phyloP scores from a whole-genome alignment of 2,329 filamentous ascomycete genomes.

The Hymenotorrendiella dingleyae region DNA sequence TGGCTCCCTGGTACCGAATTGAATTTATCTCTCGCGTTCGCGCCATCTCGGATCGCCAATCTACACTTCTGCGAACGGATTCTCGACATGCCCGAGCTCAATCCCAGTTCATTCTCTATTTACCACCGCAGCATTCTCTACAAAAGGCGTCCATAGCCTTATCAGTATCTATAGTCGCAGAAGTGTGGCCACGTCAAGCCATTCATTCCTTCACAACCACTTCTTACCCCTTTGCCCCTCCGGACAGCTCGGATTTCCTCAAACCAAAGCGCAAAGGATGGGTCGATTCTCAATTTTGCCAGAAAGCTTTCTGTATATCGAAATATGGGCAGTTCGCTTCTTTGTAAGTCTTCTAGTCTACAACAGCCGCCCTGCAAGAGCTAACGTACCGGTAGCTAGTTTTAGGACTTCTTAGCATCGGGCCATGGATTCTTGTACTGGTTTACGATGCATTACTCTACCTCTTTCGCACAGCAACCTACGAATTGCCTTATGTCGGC shows the following conservation, averaged over 20 bases:
- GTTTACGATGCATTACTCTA: slow-evolving; percentile 60
- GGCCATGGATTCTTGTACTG: slow-evolving; percentile 56
- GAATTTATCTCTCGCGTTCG: too few species aligned
- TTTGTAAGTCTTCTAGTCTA: slow-evolving; percentile 50
- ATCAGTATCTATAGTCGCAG: background rate
- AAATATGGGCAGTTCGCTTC: slow-evolving; percentile 55
- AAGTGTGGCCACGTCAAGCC: slow-evolving; percentile 2
- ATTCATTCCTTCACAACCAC: background rate
- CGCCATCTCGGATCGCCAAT: too few species aligned
- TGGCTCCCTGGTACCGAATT: too few species aligned
- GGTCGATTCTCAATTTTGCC: slow-evolving; percentile 61
- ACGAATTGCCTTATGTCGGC: slow-evolving; percentile 54
- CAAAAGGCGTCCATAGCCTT: slow-evolving; percentile 1
- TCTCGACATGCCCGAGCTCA: slow-evolving; percentile 3
- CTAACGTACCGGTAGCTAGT: too few species aligned
- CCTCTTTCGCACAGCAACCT: slow-evolving; percentile 48
- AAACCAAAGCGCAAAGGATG: slow-evolving; percentile 38
- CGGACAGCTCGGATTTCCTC: too few species aligned
- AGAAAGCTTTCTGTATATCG: slow-evolving; percentile 47
- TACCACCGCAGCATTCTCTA: background rate
- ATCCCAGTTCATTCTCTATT: background rate
- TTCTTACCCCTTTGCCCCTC: slow-evolving; percentile 1
- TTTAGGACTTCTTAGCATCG: slow-evolving; percentile 53
- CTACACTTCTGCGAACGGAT: background rate
- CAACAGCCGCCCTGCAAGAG: too few species aligned